phyloP scores from a whole-genome alignment of 139 green algal species.

The Diplosphaera chodatii region DNA sequence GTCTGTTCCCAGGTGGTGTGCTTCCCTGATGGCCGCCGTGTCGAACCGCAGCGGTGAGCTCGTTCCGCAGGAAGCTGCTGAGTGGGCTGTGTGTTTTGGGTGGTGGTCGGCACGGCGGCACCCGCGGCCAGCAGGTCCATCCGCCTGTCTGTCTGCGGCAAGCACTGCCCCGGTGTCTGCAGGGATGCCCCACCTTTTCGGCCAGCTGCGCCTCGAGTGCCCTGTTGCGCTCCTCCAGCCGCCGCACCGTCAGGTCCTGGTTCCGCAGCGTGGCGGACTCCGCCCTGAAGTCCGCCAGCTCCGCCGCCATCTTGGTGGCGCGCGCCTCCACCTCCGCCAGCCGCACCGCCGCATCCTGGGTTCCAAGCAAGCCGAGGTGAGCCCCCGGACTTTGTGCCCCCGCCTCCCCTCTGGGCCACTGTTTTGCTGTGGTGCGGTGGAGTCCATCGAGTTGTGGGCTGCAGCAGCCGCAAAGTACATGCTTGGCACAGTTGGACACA shows the following conservation, averaged over 20 bases:
- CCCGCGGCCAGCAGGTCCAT: no score
- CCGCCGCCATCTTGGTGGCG: constrained; percentile 25
- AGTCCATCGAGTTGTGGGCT: no score
- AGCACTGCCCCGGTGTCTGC: not conserved
- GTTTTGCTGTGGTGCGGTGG: not conserved
- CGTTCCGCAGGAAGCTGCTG: no score
- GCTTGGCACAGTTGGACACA: no score
- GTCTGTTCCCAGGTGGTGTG: no score
- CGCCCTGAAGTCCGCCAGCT: constrained; percentile 80
- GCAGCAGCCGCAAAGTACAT: not conserved
- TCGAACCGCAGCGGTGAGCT: no score
- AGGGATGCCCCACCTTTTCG: constrained; percentile 20
- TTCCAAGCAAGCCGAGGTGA: not conserved
- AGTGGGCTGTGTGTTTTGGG: no score
- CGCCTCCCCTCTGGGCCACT: not conserved
- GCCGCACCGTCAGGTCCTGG: constrained; percentile 77
- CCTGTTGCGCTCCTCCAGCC: constrained; percentile 60
- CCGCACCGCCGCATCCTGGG: constrained; percentile 37
- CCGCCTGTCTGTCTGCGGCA: no score
- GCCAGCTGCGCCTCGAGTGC: constrained; percentile 43
- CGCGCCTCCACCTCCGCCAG: constrained; percentile 54
- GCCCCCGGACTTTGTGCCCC: not conserved
- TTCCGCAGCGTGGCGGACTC: constrained; percentile 76
- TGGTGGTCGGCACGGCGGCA: no score
- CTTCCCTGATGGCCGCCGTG: no score